These are phyloP conservation scores for Kodamaea plutei DNA, from an alignment of 1,139 yeast species.

Conservation along the genomic window DNA sequence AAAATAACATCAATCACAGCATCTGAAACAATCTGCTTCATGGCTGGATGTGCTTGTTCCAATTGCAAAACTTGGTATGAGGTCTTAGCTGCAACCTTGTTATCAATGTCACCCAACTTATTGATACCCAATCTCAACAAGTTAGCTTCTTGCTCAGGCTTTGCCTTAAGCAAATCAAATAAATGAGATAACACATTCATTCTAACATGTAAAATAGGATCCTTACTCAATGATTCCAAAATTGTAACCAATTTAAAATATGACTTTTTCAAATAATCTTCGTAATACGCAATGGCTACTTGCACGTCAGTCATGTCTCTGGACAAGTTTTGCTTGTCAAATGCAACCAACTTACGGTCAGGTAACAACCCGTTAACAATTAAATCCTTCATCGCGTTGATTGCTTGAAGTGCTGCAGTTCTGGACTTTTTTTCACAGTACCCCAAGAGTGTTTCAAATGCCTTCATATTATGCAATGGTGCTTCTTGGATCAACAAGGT, in stretches of 20 bases:
- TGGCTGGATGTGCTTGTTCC: slow-evolving; percentile 93
- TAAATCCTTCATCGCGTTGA: slow-evolving; percentile 86
- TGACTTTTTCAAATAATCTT: slow-evolving; percentile 76
- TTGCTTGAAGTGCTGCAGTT: slow-evolving; percentile 88
- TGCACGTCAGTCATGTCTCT: slow-evolving; percentile 46
- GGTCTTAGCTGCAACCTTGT: slow-evolving; percentile 85
- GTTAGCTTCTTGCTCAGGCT: slow-evolving; percentile 97
- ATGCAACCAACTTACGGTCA: slow-evolving; percentile 74
- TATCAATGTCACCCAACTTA: slow-evolving; percentile 89
- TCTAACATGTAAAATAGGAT: slow-evolving; percentile 88
- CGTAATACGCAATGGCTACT: slow-evolving; percentile 77
- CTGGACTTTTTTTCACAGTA: slow-evolving; percentile 90
- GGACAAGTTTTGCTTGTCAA: slow-evolving; percentile 70
- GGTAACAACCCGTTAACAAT: slow-evolving; percentile 77
- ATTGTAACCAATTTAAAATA: slow-evolving; percentile 69
- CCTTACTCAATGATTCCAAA: slow-evolving; percentile 76
- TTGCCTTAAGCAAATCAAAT: slow-evolving; percentile 73
- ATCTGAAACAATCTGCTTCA: slow-evolving; percentile 79
- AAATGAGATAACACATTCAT: slow-evolving; percentile 72
- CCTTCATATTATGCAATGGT: slow-evolving; percentile 83
- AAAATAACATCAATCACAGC: slow-evolving; percentile 78
- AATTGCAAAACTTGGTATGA: slow-evolving; percentile 76
- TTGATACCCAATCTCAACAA: slow-evolving; percentile 84
- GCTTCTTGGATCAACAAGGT: slow-evolving; percentile 92
- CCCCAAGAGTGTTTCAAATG: slow-evolving; percentile 70